Base-by-base conservation (phyloP, 169 alveolate genomes). In the Amoebophrya sp. region DNA sequence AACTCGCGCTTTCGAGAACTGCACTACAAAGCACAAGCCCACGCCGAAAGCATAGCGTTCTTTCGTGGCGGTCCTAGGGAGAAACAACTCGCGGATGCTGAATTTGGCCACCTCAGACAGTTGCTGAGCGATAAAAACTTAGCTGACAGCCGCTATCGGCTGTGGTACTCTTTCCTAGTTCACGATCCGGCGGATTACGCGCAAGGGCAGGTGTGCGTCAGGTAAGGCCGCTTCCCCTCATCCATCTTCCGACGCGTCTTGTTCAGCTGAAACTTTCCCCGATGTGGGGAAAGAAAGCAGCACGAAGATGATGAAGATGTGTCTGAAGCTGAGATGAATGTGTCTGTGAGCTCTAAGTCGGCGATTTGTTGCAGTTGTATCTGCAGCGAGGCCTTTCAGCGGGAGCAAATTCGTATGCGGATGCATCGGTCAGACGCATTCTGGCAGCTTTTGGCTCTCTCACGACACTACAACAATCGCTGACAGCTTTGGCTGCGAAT, bases 21-120 rank as follows among this genome's bases (percentile, higher is more conserved):
- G 65, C 65, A 47, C 65, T 47, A 47, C 65, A 47, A 47, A 47
- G 65, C 18, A 6, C 29, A 47, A 18, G 77, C 39, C 77, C 41
- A 76, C 41, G 91, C 91, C 10, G 91, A 89, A 76, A 40, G 77
- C 53, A 39, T 89, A 0, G 91, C 91, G 77, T 89, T 89, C 53
- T 38, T 89, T 29, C 39, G 41, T n/a, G 91, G 91, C 76, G 91
- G 53, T 38, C 77, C 91, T 12, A 40, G 40, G 18, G 91, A 89
- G 91, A 40, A 40, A 38, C 55, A 38, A 36, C 39, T 54, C 29
- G 91, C 91, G 33, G 24, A 89, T 18, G 65, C 65, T 47, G 6
- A 6, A 18, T 18, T 47, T 18, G 29, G 65, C 29, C 18, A 18
- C 65, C 65, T 47, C 29, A 6, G 6, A 6, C 29, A 47, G 29